A percentile compares a stretch with the other conserved stretches of the same genome.
Evolutionary conservation across 768 basidiomycete species (phyloP).

Genomic region (Pulveroboletus sp.): DNA sequence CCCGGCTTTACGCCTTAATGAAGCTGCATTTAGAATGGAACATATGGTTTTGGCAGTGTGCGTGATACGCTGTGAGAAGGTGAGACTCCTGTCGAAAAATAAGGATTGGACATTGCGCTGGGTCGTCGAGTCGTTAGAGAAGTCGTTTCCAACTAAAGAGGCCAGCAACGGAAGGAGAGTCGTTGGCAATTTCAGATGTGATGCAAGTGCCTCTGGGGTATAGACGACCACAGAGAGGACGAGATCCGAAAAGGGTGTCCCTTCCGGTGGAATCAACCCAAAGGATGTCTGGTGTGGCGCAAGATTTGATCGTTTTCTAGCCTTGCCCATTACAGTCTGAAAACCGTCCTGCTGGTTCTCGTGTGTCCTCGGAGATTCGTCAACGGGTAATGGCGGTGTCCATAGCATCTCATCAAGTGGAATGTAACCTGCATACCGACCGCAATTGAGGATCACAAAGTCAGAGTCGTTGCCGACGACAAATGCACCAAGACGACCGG

Average conservation of each 20-base stretch:
- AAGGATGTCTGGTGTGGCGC: conserved; percentile 12
- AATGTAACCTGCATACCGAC: conserved; percentile 74
- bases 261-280: conserved; percentile 53
- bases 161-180: conserved; percentile 73
- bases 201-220: conserved; percentile 55
- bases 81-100: conserved; percentile 63
- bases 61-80: conserved; percentile 59
- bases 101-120: conserved; percentile 50
- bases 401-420: conserved; percentile 75
- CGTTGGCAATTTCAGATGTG: conserved; percentile 60
- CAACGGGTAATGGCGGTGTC: conserved; percentile 32
- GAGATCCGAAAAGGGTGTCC: conserved; percentile 31
- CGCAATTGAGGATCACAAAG: conserved; percentile 71
- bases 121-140: conserved; percentile 47
- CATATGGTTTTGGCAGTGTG: conserved; percentile 56
- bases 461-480: conserved; percentile 81
- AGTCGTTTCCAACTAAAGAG: conserved; percentile 80
- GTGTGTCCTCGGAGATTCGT: conserved; percentile 16
- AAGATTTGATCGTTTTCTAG: conserved; percentile 42
- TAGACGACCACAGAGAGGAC: conserved; percentile 56
- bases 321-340: conserved; percentile 51
- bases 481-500: conserved; percentile 66
- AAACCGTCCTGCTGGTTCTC: conserved; percentile 51
- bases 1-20: conserved; percentile 46
- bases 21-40: conserved; percentile 45